Evolutionary conservation across 2,329 filamentous ascomycete species (phyloP).

Genomic region (Passalora sequoiae): DNA sequence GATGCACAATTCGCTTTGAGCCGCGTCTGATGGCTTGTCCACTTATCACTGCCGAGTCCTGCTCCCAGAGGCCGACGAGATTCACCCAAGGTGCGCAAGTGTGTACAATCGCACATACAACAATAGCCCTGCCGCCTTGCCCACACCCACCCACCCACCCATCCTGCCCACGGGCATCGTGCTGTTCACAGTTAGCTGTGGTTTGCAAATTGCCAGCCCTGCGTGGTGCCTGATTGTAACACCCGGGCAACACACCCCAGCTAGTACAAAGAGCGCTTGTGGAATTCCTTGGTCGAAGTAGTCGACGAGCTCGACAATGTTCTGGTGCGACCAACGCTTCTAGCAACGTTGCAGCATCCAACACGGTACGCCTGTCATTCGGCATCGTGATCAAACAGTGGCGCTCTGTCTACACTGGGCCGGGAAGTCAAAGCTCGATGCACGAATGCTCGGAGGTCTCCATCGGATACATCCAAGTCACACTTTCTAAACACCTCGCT

Average conservation of each 20-base stretch:
- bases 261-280: background rate
- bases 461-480: no score
- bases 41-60: background rate
- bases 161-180: background rate
- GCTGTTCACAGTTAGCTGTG: background rate
- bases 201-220: no score
- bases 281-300: no score
- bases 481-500: background rate
- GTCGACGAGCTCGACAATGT: no score
- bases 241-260: no score
- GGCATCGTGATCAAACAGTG: background rate
- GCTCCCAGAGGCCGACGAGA: slow-evolving; percentile 2
- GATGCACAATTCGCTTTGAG: slow-evolving; percentile 1
- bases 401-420: background rate
- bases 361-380: slow-evolving; percentile 2
- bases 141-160: background rate
- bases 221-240: no score
- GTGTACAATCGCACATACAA: no score
- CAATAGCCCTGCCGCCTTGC: no score
- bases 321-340: background rate
- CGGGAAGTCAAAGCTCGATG: background rate
- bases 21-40: background rate
- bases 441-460: no score
- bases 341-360: background rate
- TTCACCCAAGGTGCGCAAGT: background rate